Base-by-base conservation (phyloP, 2,329 filamentous ascomycete species). In the Teratosphaeria nubilosa region DNA sequence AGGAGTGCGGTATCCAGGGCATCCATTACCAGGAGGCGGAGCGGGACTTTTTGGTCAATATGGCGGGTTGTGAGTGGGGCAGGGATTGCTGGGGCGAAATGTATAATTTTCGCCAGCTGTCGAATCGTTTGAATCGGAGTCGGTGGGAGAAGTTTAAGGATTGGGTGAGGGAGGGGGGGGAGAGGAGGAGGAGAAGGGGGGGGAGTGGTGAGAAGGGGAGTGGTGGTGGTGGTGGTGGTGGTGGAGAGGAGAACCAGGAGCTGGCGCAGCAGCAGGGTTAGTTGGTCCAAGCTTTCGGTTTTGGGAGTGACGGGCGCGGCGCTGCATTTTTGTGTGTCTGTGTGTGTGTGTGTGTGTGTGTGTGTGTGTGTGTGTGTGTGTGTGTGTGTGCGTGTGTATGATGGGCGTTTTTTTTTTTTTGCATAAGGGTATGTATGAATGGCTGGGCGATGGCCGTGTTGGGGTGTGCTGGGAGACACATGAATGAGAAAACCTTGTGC, bases 1-100 rank as follows among this genome's bases (percentile, higher is more conserved):
- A 58, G 24, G 69, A 71, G 62, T 71, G 69, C 48, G 69, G 69
- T 13, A 58, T 70, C 10, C 63, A 66, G 58, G 68, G 70, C 37
- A 86, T 95, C 61, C 95, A 99, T 74, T 99, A 99, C 72, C 81
- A 88, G 65, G 80, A 94, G 73, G 80, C 83, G 50, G 91, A 95
- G 60, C 84, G 90, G 30, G 94, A 99, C 73, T 96, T 99, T 69
- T 66, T 97, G 53, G 92, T 99, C 68, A 99, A 96, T 74, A 97
- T 99, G 92, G 94, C 94, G 5, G 94, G 94, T 3, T 99, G 94
- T 72, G 88, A 96, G 73, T 97, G 90, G 87, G 92, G 92, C 3
- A 84, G 94, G 54, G 92, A 99, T 75, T 99, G 94, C 73, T 97
- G 92, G 92, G 87, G 86, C 41, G 94, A 99, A 76, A 96, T 99